Evolutionary conservation across 257 asterid species (phyloP).

Genomic region (Nicotiana tabacum): DNA sequence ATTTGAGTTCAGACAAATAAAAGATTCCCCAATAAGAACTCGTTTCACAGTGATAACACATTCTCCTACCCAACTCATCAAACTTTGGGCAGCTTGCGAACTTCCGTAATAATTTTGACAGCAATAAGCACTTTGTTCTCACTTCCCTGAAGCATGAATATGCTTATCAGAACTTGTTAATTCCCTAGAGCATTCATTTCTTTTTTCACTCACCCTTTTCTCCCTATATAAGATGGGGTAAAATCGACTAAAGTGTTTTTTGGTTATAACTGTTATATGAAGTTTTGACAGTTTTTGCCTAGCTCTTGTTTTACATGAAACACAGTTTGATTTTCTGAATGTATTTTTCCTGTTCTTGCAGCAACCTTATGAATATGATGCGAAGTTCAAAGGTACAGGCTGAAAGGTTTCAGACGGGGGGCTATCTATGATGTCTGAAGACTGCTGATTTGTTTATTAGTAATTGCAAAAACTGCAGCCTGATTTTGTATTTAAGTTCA

Average conservation of each 20-base stretch:
- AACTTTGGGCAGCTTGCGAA: background rate
- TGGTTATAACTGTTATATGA: background rate
- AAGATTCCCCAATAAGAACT: background rate
- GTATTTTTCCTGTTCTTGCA: slow-evolving; percentile 23
- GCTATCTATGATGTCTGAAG: background rate
- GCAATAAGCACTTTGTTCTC: background rate
- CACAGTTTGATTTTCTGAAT: background rate
- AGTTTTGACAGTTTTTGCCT: background rate
- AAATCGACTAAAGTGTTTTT: background rate
- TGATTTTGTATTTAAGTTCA: slow-evolving; percentile 5
- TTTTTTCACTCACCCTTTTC: background rate
- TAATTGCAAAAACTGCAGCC: background rate
- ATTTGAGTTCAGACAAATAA: background rate
- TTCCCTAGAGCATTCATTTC: background rate
- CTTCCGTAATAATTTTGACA: background rate
- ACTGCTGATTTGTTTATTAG: background rate
- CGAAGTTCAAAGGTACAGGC: slow-evolving; percentile 79
- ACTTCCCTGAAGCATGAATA: background rate
- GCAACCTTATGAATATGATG: slow-evolving; percentile 99
- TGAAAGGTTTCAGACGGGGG: slow-evolving; percentile 21
- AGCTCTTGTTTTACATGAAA: background rate
- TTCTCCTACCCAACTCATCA: background rate
- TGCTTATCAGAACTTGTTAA: background rate
- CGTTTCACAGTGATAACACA: background rate
- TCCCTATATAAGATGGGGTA: background rate